Evolutionary conservation across 2,329 filamentous ascomycete species (phyloP).

Genomic region (Zelopaecilomyces penicillatus): DNA sequence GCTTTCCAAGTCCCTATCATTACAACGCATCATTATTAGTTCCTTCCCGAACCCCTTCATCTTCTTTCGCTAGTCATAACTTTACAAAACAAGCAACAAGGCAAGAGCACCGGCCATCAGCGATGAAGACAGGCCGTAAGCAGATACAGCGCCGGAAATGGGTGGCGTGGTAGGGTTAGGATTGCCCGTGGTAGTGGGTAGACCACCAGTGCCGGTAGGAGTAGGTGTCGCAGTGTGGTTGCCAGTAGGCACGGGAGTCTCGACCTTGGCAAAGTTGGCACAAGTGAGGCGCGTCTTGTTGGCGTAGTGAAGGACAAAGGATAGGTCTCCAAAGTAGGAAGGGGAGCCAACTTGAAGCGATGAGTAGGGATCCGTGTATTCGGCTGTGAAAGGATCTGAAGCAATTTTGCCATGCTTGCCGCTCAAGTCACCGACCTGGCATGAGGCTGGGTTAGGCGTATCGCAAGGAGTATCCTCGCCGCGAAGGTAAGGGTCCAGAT

Average conservation of each 20-base stretch:
- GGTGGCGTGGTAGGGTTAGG: slow-evolving; percentile 3
- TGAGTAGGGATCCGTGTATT: slow-evolving; percentile 50
- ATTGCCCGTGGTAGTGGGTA: not conserved
- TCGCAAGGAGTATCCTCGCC: slow-evolving; percentile 57
- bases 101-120: slow-evolving; percentile 4
- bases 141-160: slow-evolving; percentile 5
- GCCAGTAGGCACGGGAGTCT: not conserved
- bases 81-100: not conserved
- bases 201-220: slow-evolving; percentile 2
- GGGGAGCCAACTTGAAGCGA: slow-evolving; percentile 42
- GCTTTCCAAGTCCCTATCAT: no score
- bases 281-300: slow-evolving; percentile 58
- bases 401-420: slow-evolving; percentile 63
- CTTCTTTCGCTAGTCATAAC: not conserved
- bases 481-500: slow-evolving; percentile 63
- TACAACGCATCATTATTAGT: no score
- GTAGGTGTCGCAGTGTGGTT: not conserved
- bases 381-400: slow-evolving; percentile 37
- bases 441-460: slow-evolving; percentile 46
- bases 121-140: not conserved
- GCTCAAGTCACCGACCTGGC: slow-evolving; percentile 68
- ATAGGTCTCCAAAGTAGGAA: slow-evolving; percentile 57
- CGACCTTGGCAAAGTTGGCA: slow-evolving; percentile 45
- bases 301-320: slow-evolving; percentile 54
- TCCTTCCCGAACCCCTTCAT: not conserved